Evolutionary conservation across 164 flowering plant species (phyloP), one percentile per base, ranked within the genome.

Genomic region (Vitis riparia): DNA sequence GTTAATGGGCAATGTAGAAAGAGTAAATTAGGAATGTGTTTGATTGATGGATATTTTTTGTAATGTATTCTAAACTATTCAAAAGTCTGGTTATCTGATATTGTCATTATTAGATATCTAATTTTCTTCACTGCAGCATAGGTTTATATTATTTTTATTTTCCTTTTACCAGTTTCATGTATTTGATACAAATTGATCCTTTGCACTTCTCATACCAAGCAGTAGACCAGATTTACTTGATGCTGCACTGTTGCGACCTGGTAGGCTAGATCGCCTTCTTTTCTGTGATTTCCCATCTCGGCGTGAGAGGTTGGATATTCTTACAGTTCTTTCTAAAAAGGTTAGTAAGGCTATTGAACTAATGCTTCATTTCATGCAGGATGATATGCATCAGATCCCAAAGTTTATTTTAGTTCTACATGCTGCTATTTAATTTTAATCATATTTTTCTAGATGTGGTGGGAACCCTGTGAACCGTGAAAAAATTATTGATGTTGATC

Each of bases 211-310:
- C 12, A 32, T 57, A 57, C 64, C 67, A 73, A 73, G 78, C 88
- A 94, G 99, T 82, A 82, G 99, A 75, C 99, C 99, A 11, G 99
- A 95, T 85, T 82, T 95, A 68, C 98, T 95, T 77, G 99, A 95
- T 78, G 93, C 99, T 82, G 99, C 99, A 62, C 85, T 95, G 51
- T 49, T 95, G 65, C 91, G 99, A 76, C 99, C 99, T 62, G 99
- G 99, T 69, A 83, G 99, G 78, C 84, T 95, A 65, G 99, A 95
- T 76, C 94, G 94, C 48, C 98, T 95, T 69, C 89, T 93, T 23
- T 91, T 91, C 70, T 95, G 99, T 81, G 99, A 93, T 79, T 95
- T 95, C 68, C 99, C 99, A 56, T 83, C 97, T 44, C 78, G 48
- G 59, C 75, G 16, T 51, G 99, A 93, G 80, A 78, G 99, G 72